Percentiles rank a stretch among this genome's conserved stretches.
These are phyloP conservation scores for Hippophae rhamnoides DNA, from an alignment of 306 rosid genomes.

Conservation along the genomic window DNA sequence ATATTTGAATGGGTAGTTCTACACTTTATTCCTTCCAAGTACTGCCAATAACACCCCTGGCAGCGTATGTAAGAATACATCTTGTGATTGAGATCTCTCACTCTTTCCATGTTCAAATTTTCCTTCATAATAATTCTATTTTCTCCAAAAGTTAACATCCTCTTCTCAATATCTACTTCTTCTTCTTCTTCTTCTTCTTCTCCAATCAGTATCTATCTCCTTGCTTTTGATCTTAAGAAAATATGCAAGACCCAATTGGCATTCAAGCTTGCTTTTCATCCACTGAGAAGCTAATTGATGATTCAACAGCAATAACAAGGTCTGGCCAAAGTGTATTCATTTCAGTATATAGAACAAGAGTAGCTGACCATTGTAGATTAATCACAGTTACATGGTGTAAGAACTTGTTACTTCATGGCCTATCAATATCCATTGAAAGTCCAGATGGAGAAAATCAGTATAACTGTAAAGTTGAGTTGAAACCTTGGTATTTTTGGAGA, in stretches of 20 bases:
- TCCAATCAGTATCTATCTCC: not conserved
- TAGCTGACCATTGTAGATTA: constrained; percentile 56
- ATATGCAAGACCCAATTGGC: constrained; percentile 66
- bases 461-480: constrained; percentile 72
- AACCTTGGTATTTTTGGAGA: constrained; percentile 91
- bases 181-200: constrained; percentile 1
- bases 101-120: constrained; percentile 14
- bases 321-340: constrained; percentile 71
- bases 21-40: constrained; percentile 32
- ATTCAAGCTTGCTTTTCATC: constrained; percentile 73
- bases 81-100: constrained; percentile 29
- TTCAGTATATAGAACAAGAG: constrained; percentile 58
- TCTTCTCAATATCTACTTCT: not conserved
- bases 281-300: constrained; percentile 32
- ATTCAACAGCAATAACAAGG: constrained; percentile 47
- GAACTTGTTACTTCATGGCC: constrained; percentile 58
- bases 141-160: constrained; percentile 13
- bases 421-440: constrained; percentile 61
- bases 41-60: constrained; percentile 56
- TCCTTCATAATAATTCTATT: constrained; percentile 18
- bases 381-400: constrained; percentile 81
- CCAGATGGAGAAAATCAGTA: constrained; percentile 55
- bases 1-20: constrained; percentile 32
- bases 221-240: not conserved
- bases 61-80: constrained; percentile 34